These are phyloP conservation scores for Aspergillus ibericus DNA, from an alignment of 2,329 filamentous ascomycete species.

Conservation along the genomic window DNA sequence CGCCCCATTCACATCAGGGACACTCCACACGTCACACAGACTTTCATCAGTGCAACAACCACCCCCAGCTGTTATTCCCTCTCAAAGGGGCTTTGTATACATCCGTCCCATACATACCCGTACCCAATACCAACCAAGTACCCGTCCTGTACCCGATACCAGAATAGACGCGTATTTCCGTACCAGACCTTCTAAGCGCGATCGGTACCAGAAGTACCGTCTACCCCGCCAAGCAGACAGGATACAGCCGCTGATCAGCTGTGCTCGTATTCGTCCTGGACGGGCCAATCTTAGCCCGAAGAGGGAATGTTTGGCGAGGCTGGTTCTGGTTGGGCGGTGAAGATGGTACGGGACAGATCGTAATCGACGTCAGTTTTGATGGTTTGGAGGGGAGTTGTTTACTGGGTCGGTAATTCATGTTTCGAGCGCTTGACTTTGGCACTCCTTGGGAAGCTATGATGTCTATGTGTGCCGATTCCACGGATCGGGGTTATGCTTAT, in stretches of 20 bases:
- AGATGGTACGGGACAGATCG: background rate
- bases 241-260: background rate
- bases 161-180: background rate
- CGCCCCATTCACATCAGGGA: background rate
- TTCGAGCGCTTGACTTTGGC: background rate
- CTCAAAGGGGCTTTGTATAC: background rate
- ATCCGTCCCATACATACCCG: background rate
- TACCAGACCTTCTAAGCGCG: background rate
- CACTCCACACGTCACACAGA: background rate
- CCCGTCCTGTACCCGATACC: background rate
- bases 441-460: too few species aligned
- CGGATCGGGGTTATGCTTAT: background rate
- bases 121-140: too few species aligned
- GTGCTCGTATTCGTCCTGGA: background rate
- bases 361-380: background rate
- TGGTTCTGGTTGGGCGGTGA: background rate
- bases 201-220: too few species aligned
- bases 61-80: background rate
- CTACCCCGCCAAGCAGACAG: too few species aligned
- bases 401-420: too few species aligned
- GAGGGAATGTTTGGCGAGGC: constrained; percentile 1
- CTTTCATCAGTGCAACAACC: background rate
- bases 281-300: background rate
- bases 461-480: background rate
- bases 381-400: too few species aligned